phyloP scores from a whole-genome alignment of 78 protist species.

The Dictyostelium firmibasis region DNA sequence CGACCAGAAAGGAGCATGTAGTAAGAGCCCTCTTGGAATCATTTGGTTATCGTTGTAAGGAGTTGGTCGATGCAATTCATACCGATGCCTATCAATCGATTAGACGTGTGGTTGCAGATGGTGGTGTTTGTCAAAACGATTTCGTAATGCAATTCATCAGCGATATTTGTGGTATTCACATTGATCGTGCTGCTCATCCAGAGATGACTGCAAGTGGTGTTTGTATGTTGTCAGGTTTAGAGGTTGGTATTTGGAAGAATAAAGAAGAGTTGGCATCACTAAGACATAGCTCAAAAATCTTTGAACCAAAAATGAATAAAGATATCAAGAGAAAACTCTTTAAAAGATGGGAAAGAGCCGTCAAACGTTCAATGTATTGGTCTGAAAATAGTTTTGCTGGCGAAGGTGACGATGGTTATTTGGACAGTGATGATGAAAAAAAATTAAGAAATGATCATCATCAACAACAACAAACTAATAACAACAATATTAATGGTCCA shows the following conservation, averaged over 20 bases:
- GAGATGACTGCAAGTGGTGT: constrained; percentile 78
- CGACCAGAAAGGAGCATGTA: constrained; percentile 63
- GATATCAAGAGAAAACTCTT: constrained; percentile 33
- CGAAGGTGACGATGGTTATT: constrained; percentile 27
- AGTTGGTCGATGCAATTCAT: constrained; percentile 40
- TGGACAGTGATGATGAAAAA: constrained; percentile 14
- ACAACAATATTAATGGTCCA: neutral
- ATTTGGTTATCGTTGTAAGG: constrained; percentile 64
- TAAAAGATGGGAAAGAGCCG: constrained; percentile 61
- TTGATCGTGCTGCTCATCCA: constrained; percentile 74
- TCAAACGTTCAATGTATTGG: constrained; percentile 50
- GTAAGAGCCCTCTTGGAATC: constrained; percentile 78
- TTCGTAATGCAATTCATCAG: constrained; percentile 69
- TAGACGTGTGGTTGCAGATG: constrained; percentile 47
- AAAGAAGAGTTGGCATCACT: constrained; percentile 30
- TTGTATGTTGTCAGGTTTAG: constrained; percentile 56
- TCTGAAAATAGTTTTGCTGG: constrained; percentile 28
- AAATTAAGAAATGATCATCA: neutral
- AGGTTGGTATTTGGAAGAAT: constrained; percentile 45
- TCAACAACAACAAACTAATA: neutral
- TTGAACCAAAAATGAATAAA: constrained; percentile 9
- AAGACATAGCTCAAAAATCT: constrained; percentile 32
- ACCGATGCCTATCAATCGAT: constrained; percentile 14
- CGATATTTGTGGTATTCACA: constrained; percentile 17
- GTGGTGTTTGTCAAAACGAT: constrained; percentile 85